Base-by-base conservation (phyloP, 805 yeast genomes). In the Diddensiella santjacobensis region DNA sequence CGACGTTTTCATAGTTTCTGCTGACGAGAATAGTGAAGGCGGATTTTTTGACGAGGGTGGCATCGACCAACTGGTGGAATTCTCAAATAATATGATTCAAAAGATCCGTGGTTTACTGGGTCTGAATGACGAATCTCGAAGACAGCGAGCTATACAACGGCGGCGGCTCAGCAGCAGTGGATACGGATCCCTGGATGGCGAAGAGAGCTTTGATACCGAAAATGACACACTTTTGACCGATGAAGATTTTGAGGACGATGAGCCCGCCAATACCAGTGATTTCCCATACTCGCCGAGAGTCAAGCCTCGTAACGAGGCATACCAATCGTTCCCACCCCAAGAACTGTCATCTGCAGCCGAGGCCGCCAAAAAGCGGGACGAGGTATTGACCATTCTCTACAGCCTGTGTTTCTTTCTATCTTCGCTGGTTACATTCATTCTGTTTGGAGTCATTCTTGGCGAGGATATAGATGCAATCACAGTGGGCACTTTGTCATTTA, bases 321-420 rank as follows among this genome's bases (percentile, higher is more conserved):
- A 45, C 36, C 13, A 24, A 18, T 22, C 40, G 13, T 40, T 52
- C 15, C 45, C 40, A 22, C 46, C 52, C 3, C 55, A 52, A 35
- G 49, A 47, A 17, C 49, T 44, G 11, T 36, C 19, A 24, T 5
- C 4, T 4, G 17, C 20, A 15, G 44, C 23, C 17, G n/a, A 26
- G 20, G 36, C 42, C 3, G 46, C 40, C 11, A 54, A 47, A 10
- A 49, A 53, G 15, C 73, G 75, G 47, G 80, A 75, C 55, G 59
- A 62, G 17, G 71, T 77, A 5, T 49, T 77, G 26, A 57, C 74
- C 1, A 71, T 75, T 38, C 53, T 78, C n/a, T 75, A 77, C 22
- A 52, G 73, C 31, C 52, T 72, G 2, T 61, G 71, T 15, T 62
- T 72, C 38, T 58, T 69, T 18, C 33, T 73, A 4, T 66, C 82